These are phyloP conservation scores for Purshia tridentata DNA, from an alignment of 306 rosid genomes.

Conservation along the genomic window DNA sequence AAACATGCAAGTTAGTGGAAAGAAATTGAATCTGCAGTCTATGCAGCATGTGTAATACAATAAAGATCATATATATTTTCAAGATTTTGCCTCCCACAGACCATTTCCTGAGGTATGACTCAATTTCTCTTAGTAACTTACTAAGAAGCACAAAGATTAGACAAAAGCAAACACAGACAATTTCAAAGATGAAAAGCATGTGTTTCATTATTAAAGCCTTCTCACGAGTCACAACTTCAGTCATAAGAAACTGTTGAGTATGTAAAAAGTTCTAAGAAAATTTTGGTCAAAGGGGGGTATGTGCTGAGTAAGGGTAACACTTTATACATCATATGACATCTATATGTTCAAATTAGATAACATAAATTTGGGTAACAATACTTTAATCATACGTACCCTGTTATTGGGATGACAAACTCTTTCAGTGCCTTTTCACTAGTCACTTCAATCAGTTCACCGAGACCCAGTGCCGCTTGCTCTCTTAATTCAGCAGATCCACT, in stretches of 20 bases:
- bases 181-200: neutral
- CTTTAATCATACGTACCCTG: conserved; percentile 62
- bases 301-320: neutral
- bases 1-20: neutral
- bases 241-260: neutral
- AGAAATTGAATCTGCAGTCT: neutral
- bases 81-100: neutral
- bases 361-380: neutral
- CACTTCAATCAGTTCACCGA: conserved; percentile 93
- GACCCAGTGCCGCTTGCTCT: conserved; percentile 98
- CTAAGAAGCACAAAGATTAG: neutral
- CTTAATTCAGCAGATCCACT: conserved; percentile 95
- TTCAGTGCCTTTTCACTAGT: conserved; percentile 83
- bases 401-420: conserved; percentile 88
- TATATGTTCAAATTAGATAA: neutral
- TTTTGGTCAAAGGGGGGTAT: too few relatives aligned
- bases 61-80: neutral
- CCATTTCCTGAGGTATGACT: neutral
- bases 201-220: neutral
- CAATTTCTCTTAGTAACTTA: neutral
- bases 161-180: neutral
- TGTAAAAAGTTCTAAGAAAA: too few relatives aligned
- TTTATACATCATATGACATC: neutral
- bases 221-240: conserved; percentile 12
- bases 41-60: neutral